These are phyloP conservation scores for Stagonosporopsis rhizophila DNA, from an alignment of 2,329 filamentous ascomycete species.

Conservation along the genomic window DNA sequence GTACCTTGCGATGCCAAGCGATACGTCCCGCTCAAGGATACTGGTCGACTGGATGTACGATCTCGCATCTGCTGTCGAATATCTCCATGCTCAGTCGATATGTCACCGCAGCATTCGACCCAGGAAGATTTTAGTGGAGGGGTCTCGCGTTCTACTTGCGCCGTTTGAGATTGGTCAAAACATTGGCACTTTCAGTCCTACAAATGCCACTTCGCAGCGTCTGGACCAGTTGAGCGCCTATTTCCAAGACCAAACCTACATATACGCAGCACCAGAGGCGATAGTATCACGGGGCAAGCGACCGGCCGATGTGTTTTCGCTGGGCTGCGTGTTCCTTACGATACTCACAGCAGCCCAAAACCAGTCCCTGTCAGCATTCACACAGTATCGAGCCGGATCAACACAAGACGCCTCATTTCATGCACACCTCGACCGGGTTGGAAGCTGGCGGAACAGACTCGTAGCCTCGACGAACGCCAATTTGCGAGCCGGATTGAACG, in stretches of 20 bases:
- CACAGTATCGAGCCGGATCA: conserved; percentile 43
- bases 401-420: conserved; percentile 50
- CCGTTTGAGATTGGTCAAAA: conserved; percentile 47
- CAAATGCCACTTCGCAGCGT: conserved; percentile 35
- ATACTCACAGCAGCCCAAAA: conserved; percentile 50
- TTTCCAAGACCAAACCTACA: conserved; percentile 45
- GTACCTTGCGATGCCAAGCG: conserved; percentile 43
- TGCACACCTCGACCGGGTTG: conserved; percentile 48
- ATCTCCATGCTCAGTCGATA: conserved; percentile 48
- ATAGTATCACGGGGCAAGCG: conserved; percentile 47
- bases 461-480: conserved; percentile 41
- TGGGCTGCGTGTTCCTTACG: conserved; percentile 50
- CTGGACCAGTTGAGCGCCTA: conserved; percentile 42
- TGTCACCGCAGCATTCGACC: conserved; percentile 49
- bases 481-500: conserved; percentile 38
- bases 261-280: conserved; percentile 50
- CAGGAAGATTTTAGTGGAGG: conserved; percentile 50
- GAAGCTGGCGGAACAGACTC: conserved; percentile 42
- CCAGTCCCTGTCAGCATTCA: conserved; percentile 44
- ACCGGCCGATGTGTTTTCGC: conserved; percentile 49
- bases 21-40: conserved; percentile 41
- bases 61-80: conserved; percentile 48
- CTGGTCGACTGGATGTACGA: conserved; percentile 52
- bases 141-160: conserved; percentile 43
- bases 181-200: conserved; percentile 39